Evolutionary conservation across 1,284 basidiomycete species (phyloP), one percentile per base, ranked within the genome.

Genomic region (Phylloporus sp.): DNA sequence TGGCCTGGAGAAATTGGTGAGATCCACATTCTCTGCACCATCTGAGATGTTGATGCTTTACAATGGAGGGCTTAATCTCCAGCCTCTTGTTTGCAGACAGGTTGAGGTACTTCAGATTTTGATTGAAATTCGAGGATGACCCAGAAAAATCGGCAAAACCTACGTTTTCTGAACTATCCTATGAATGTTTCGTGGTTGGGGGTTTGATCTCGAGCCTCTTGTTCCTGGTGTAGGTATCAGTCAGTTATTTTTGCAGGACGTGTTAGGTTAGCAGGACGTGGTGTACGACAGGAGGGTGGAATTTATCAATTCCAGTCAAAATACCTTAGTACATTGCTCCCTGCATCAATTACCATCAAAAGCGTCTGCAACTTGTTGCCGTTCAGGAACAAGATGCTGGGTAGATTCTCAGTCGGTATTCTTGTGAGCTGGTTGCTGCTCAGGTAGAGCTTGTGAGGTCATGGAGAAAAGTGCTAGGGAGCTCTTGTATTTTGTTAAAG

Each of bases 231-330:
- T n/a, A 64, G 40, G 39, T 57, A 59, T 62, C 61, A 63, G 63
- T 58, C 29, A 29, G 42, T 39, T 29, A 29, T 52, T 66, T 15
- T 29, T 8, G n/a, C n/a, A n/a, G n/a, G n/a, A n/a, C n/a, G n/a
- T n/a, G n/a, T n/a, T n/a, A n/a, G n/a, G n/a, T n/a, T n/a, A n/a
- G 42, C 31, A 64, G 63, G 29, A 26, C 11, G 37, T 39, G 2
- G 39, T 7, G 40, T 2, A 39, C 8, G 39, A n/a, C n/a, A 39
- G 18, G 31, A 13, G 1, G 63, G 49, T n/a, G n/a, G n/a, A n/a
- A 79, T 84, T 60, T 68, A 96, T 98, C 98, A 99, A 77, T 99
- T 99, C 97, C 97, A 99, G 79, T 99, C 98, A 78, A 97, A 99
- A 80, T 99, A 99, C 84, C 95, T 96, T 78, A 99, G 84, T 58